Base-by-base conservation (phyloP, 1,284 basidiomycete genomes). In the Marasmius tenuissimus region DNA sequence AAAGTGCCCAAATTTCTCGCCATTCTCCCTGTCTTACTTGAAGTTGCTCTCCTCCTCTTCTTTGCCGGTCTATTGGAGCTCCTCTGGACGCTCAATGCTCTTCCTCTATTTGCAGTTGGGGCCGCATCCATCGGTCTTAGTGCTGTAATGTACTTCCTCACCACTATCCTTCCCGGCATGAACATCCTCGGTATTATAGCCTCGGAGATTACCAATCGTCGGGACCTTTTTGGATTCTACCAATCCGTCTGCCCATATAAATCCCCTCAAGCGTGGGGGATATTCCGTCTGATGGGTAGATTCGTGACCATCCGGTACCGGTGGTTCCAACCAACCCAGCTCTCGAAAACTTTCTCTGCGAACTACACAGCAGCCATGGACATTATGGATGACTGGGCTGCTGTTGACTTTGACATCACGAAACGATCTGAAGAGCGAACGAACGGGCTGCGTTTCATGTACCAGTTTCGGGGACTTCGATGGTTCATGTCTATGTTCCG, bases 51-150 rank as follows among this genome's bases (percentile, higher is more conserved):
- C 8, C 51, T 60, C 8, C 51, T 60, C 33, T 60, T 60, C 18
- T 60, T 60, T 20, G 59, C 51, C 9, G 59, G 59, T n/a, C 16
- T 60, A 6, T 39, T 60, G 6, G 59, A 60, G 2, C 40, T 60
- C 12, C 22, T 60, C 4, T 60, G 22, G 51, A 34, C 20, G 33
- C 39, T 60, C 10, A 16, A 60, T 35, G 1, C 11, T 18, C 20
- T 47, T 39, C 49, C 51, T 3, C 39, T 50, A 10, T 33, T 38
- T 5, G n/a, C 45, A 10, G 45, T 47, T 7, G 16, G 38, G 4
- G 42, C 6, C 10, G 37, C 45, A 14, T 27, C 27, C 27, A 37
- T 60, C 14, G 59, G 59, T 9, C 22, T 53, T 14, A 54, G 37
- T 34, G 52, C 51, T n/a, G 10, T 42, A 0, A 45, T 60, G 34